Conservation (phyloP, 179 eudicot genomes). For the Heliamphora pulchella region DNA sequence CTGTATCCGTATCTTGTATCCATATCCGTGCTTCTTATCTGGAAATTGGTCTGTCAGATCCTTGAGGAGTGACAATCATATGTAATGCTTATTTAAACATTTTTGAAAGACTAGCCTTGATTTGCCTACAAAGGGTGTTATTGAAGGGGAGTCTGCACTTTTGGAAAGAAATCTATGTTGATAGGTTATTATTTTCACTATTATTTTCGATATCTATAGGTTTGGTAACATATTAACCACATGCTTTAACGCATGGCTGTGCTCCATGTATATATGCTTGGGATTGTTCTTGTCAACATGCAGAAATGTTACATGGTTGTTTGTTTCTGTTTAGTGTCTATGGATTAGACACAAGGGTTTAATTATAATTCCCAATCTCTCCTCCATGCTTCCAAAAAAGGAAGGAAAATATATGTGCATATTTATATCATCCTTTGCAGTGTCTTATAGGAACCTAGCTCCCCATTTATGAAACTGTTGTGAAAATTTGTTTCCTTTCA, state of each 20-base stretch:
- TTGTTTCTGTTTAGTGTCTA: no score
- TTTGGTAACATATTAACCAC: no score
- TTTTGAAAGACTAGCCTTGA: not conserved
- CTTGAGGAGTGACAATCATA: not conserved
- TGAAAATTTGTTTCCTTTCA: not conserved
- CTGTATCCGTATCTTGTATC: no score
- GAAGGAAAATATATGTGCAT: no score
- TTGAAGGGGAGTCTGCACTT: not conserved
- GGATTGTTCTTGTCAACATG: constrained; percentile 8
- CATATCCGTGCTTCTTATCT: no score
- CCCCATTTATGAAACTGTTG: not conserved
- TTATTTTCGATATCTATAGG: constrained; percentile 2
- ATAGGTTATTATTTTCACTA: not conserved
- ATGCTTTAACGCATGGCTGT: not conserved
- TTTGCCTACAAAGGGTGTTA: not conserved
- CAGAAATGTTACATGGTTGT: no score
- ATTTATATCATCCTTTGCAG: no score
- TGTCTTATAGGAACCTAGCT: not conserved
- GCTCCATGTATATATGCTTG: not conserved
- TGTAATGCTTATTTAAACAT: not conserved
- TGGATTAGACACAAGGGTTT: not conserved
- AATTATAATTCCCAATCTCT: not conserved
- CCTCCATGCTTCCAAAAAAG: not conserved
- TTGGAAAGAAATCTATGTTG: not conserved
- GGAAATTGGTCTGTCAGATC: not conserved